Conservation (phyloP, 139 green algal genomes). For the Closterium sp. region DNA sequence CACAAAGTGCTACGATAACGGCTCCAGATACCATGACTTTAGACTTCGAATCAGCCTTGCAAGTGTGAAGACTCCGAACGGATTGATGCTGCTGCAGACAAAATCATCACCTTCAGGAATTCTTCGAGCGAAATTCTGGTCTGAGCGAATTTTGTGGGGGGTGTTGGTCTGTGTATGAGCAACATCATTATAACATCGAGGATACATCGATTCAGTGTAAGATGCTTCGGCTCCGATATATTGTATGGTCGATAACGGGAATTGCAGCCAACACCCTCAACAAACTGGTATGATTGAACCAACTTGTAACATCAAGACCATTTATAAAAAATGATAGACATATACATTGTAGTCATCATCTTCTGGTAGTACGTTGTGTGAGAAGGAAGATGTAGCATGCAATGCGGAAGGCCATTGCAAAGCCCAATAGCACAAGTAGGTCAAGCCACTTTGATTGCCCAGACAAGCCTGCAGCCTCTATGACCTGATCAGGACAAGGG, state of each 20-base stretch:
- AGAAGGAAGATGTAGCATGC: background rate
- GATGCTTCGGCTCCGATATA: too few species aligned
- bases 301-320: too few species aligned
- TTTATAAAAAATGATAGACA: background rate
- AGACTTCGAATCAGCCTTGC: background rate
- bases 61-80: background rate
- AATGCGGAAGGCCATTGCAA: background rate
- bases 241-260: too few species aligned
- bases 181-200: background rate
- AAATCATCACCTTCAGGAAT: too few species aligned
- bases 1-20: slow-evolving; percentile 14
- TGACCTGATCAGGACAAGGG: background rate
- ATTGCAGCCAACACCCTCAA: too few species aligned
- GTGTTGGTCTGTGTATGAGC: too few species aligned
- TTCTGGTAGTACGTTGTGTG: background rate
- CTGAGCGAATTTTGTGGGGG: too few species aligned
- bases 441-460: background rate
- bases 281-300: too few species aligned
- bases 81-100: too few species aligned
- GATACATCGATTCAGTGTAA: background rate
- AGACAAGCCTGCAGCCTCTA: background rate
- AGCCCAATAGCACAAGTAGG: background rate
- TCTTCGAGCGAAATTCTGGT: too few species aligned
- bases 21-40: slow-evolving; percentile 3
- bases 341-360: background rate